These are phyloP conservation scores for Sugiyamaella japonica DNA, from an alignment of 1,139 yeast species.

Conservation along the genomic window DNA sequence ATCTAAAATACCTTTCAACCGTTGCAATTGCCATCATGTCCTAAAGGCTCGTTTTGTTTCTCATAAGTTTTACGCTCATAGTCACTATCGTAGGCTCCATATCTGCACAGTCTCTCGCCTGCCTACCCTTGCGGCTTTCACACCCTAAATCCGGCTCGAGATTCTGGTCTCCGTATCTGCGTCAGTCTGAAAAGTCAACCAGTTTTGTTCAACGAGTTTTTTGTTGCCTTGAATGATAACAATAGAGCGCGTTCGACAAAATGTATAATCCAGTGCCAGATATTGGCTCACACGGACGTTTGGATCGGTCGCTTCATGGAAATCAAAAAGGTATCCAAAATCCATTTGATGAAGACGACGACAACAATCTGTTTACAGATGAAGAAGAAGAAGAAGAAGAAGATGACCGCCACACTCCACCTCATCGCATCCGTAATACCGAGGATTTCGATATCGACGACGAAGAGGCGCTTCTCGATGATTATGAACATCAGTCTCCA, in stretches of 20 bases:
- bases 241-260: background rate
- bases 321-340: background rate
- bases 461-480: constrained; percentile 18
- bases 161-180: background rate
- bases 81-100: background rate
- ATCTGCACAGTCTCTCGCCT: background rate
- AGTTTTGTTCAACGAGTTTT: no score
- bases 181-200: background rate
- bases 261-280: constrained; percentile 7
- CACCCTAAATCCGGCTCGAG: constrained; percentile 3
- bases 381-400: constrained; percentile 4
- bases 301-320: constrained; percentile 3
- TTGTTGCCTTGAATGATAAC: background rate
- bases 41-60: no score
- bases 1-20: no score
- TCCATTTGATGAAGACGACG: constrained; percentile 5
- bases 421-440: background rate
- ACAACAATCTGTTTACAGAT: background rate
- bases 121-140: constrained; percentile 5
- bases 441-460: constrained; percentile 20
- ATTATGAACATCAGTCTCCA: constrained; percentile 16
- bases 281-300: background rate
- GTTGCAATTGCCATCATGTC: no score
- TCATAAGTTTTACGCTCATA: background rate
- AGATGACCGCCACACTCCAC: no score